A percentile compares a stretch with the other conserved stretches of the same genome.
Conservation (phyloP, 352 stramenopile species). For the Pythium myriotylum region DNA sequence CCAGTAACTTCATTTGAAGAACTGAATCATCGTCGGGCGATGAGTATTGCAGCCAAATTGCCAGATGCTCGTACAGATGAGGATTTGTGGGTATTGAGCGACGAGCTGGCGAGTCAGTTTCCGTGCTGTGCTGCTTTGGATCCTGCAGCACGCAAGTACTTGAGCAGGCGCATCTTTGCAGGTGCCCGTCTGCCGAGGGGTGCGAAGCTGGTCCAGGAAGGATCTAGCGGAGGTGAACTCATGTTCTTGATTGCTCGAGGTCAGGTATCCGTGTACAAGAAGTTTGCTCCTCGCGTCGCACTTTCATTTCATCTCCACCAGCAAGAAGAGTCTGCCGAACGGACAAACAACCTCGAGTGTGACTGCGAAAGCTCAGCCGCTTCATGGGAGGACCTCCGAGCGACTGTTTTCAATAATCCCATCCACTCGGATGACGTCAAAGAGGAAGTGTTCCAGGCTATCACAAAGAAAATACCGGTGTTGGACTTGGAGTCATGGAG, state of each 20-base stretch:
- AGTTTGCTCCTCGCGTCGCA: constrained; percentile 30
- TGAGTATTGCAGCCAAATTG: constrained; percentile 28
- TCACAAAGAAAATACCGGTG: constrained; percentile 1
- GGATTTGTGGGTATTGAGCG: constrained; percentile 45
- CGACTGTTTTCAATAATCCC: constrained; percentile 4
- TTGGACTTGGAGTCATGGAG: constrained; percentile 16
- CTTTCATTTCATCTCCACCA: constrained; percentile 29
- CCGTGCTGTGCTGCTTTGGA: constrained; percentile 40
- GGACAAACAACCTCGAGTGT: not conserved
- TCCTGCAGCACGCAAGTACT: constrained; percentile 36
- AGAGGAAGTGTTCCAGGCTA: constrained; percentile 13
- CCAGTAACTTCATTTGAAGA: constrained; percentile 10
- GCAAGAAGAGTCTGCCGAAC: not conserved
- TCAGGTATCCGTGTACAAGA: constrained; percentile 30
- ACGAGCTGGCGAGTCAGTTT: constrained; percentile 50
- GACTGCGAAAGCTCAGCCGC: constrained; percentile 9
- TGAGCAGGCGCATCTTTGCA: constrained; percentile 39
- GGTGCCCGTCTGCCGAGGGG: constrained; percentile 20
- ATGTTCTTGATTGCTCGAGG: constrained; percentile 38
- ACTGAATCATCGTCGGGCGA: constrained; percentile 24
- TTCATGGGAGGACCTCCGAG: constrained; percentile 31
- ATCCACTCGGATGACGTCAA: constrained; percentile 5
- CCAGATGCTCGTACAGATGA: constrained; percentile 30
- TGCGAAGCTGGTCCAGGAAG: constrained; percentile 23
- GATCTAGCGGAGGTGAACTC: constrained; percentile 10